Conservation (phyloP, 2,329 filamentous ascomycete species). For the Teratosphaeria destructans region DNA sequence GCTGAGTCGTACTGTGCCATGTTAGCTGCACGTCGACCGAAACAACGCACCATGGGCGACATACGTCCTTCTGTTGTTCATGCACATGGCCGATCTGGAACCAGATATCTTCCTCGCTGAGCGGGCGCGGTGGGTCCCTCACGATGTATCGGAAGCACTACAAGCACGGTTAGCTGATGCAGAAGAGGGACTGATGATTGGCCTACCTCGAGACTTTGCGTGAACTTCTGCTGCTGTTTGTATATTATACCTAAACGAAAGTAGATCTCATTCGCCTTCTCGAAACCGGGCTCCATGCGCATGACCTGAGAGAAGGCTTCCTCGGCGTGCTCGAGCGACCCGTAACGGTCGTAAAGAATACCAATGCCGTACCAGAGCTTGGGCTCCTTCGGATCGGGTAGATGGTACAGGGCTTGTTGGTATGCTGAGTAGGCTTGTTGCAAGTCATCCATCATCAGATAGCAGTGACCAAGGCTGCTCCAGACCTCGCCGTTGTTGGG, state of each 20-base stretch:
- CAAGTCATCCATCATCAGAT: slow-evolving; percentile 95
- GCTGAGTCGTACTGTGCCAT: slow-evolving; percentile 70
- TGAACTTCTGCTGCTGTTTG: slow-evolving; percentile 93
- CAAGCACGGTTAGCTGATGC: slow-evolving; percentile 12
- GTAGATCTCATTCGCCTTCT: slow-evolving; percentile 98
- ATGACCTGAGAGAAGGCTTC: slow-evolving; percentile 98
- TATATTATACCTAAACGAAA: slow-evolving; percentile 99
- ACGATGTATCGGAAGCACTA: slow-evolving; percentile 99
- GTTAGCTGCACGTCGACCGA: slow-evolving; percentile 16
- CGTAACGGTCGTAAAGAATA: slow-evolving; percentile 92
- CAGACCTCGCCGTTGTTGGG: slow-evolving; percentile 85
- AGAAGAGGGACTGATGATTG: background rate
- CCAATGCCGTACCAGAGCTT: slow-evolving; percentile 99
- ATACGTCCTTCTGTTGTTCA: slow-evolving; percentile 94
- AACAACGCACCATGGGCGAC: slow-evolving; percentile 27
- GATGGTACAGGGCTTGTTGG: slow-evolving; percentile 85
- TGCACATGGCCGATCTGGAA: slow-evolving; percentile 99
- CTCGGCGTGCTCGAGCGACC: slow-evolving; percentile 91
- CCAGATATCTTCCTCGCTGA: slow-evolving; percentile 98
- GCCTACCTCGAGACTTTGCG: slow-evolving; percentile 75
- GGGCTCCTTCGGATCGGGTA: slow-evolving; percentile 92
- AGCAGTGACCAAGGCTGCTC: slow-evolving; percentile 96
- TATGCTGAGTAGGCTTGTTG: slow-evolving; percentile 96
- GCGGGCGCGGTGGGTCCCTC: slow-evolving; percentile 75
- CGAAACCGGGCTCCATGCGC: slow-evolving; percentile 94